Evolutionary conservation across 768 basidiomycete species (phyloP), one percentile per base, ranked within the genome.

Genomic region (Phanerochaete carnosa): DNA sequence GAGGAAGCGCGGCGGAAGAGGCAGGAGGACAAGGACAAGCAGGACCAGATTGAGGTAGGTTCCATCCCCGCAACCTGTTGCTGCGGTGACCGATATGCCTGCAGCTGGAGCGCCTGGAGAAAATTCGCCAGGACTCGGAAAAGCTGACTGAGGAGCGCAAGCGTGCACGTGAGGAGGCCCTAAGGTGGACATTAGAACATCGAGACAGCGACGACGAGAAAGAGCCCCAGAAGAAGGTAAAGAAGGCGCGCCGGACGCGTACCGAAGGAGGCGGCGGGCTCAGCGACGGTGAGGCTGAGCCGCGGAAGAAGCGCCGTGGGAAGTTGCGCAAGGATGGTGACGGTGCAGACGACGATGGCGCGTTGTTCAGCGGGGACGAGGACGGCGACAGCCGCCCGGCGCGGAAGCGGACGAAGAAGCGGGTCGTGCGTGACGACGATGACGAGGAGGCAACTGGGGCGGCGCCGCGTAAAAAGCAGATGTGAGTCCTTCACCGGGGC

Each of bases 131-230:
- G 45, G 84, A 91, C 69, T 89, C 88, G 0, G 92, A 90, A 68
- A 86, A 83, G 65, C 74, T 97, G n/a, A 89, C 89, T 0, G 91
- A 89, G 68, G 84, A 90, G 67, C 86, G 95, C 6, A 81, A 86
- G 30, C 68, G 81, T 51, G 90, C 89, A 28, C 78, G 90, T 12
- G 94, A 93, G 70, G 86, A 93, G 68, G 90, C 90, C 0, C 80
- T 85, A 70, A 83, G 87, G 71, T 94, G 90, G 90, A 87, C 86
- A 22, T 74, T 83, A 45, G 85, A 89, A 59, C 82, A 83, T 13
- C 81, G 82, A 63, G 77, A 80, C 74, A 88, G 89, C 67, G 89
- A 92, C 43, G 93, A 94, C 61, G 93, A 95, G 66, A 83, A 84
- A 51, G 92, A 92, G 70, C 80, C 80, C 49, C 67, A 68, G 57